phyloP scores from a whole-genome alignment of 257 asterid genomes.

The Solanum phureja region DNA sequence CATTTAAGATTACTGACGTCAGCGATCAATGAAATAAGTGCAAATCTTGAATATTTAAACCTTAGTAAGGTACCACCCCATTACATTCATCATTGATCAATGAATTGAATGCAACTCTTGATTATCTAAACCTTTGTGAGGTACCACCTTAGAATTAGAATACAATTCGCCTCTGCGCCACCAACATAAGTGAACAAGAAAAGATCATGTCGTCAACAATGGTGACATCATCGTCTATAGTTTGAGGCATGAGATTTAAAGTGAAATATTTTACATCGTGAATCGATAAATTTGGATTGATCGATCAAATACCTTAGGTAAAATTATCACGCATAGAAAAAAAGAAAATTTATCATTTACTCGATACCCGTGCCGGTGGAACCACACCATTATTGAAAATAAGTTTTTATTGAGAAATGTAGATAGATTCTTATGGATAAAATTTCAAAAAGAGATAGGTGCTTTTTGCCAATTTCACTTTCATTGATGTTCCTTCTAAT shows the following conservation, averaged over 20 bases:
- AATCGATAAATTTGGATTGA: not conserved
- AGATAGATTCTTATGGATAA: not conserved
- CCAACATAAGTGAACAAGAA: not conserved
- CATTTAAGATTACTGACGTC: too few species aligned
- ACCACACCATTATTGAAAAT: not conserved
- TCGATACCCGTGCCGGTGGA: fast-evolving
- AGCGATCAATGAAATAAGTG: not conserved
- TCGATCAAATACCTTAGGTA: too few species aligned
- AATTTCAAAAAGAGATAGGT: not conserved
- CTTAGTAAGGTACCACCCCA: not conserved
- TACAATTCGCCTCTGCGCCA: not conserved
- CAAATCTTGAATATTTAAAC: not conserved
- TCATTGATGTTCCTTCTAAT: not conserved
- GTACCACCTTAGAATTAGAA: not conserved
- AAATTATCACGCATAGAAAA: not conserved
- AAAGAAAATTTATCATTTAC: not conserved
- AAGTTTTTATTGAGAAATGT: not conserved
- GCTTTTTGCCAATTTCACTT: not conserved
- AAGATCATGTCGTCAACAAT: not conserved
- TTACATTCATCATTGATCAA: too few species aligned
- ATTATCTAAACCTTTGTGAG: not conserved
- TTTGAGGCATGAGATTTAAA: not conserved
- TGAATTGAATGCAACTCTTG: not conserved
- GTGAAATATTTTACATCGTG: not conserved
- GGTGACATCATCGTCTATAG: not conserved